phyloP scores from a whole-genome alignment of 2,329 filamentous ascomycete genomes.

The Cordyceps javanica region DNA sequence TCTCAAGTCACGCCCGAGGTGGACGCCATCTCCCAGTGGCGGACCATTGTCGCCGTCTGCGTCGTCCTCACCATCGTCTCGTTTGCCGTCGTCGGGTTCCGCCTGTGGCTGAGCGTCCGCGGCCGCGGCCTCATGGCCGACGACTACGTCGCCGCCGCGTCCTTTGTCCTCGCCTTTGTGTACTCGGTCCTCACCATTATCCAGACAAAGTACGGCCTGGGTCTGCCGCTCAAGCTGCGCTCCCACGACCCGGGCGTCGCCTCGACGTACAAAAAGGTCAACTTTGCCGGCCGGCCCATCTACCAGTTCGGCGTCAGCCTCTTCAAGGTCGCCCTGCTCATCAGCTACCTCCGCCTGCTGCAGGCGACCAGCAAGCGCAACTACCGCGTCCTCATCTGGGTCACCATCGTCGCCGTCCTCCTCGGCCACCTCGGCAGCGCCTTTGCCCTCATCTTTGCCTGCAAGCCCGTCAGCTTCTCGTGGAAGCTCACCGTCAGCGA shows the following conservation, averaged over 20 bases:
- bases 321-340: conserved; percentile 49
- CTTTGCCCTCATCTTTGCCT: conserved; percentile 44
- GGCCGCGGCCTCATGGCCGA: conserved; percentile 40
- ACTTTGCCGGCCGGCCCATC: conserved; percentile 47
- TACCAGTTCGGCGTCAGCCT: conserved; percentile 50
- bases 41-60: conserved; percentile 41
- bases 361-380: conserved; percentile 38
- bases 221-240: conserved; percentile 38
- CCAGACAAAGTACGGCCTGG: conserved; percentile 49
- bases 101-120: conserved; percentile 36
- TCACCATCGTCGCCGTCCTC: conserved; percentile 36
- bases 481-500: conserved; percentile 32
- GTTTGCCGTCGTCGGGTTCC: conserved; percentile 31
- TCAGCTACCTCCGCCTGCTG: conserved; percentile 48
- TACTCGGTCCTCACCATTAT: conserved; percentile 45
- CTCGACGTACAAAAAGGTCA: conserved; percentile 40
- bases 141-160: conserved; percentile 37
- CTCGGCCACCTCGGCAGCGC: conserved; percentile 42
- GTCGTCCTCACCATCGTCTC: conserved; percentile 39
- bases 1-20: conserved; percentile 41
- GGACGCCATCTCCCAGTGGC: conserved; percentile 41
- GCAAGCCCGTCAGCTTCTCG: conserved; percentile 38
- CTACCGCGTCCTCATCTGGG: conserved; percentile 40
- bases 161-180: conserved; percentile 38
- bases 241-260: conserved; percentile 31